A percentile compares a stretch with the other conserved stretches of the same genome.
phyloP scores from a whole-genome alignment of 768 basidiomycete genomes.

The Agrocybe pediades region DNA sequence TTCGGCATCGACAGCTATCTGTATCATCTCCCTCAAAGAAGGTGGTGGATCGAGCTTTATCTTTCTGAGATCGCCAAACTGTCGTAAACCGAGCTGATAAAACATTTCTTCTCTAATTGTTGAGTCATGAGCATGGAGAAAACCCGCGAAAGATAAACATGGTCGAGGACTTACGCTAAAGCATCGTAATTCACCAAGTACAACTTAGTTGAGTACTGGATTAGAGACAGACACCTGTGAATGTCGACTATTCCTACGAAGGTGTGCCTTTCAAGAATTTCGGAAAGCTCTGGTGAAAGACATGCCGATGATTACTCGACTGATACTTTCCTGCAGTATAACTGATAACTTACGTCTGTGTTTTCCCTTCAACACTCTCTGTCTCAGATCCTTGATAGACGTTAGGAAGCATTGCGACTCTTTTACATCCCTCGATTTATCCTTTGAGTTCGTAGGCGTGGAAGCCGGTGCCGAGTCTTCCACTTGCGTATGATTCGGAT shows the following conservation, averaged over 20 bases:
- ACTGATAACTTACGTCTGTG: constrained; percentile 69
- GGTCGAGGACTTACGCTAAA: constrained; percentile 63
- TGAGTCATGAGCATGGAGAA: neutral
- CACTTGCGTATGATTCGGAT: constrained; percentile 42
- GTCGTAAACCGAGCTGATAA: constrained; percentile 89
- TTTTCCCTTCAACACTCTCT: constrained; percentile 54
- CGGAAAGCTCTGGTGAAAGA: constrained; percentile 63
- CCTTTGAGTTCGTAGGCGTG: constrained; percentile 13
- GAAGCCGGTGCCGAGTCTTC: constrained; percentile 1
- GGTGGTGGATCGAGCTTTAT: constrained; percentile 86
- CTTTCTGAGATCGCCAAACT: constrained; percentile 82
- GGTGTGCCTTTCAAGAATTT: constrained; percentile 83
- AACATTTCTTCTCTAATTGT: constrained; percentile 83
- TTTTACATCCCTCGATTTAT: constrained; percentile 54
- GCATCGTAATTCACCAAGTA: constrained; percentile 88
- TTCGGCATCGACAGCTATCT: constrained; percentile 78
- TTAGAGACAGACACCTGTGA: constrained; percentile 68
- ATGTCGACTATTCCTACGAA: constrained; percentile 93
- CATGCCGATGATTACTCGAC: neutral
- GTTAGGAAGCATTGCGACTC: constrained; percentile 79
- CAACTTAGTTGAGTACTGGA: constrained; percentile 87
- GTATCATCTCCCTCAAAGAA: constrained; percentile 64
- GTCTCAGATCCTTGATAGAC: constrained; percentile 71
- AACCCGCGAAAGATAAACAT: neutral
- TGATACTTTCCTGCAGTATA: too few relatives aligned